phyloP scores from a whole-genome alignment of 2,329 filamentous ascomycete genomes.

The Knufia petricola region DNA sequence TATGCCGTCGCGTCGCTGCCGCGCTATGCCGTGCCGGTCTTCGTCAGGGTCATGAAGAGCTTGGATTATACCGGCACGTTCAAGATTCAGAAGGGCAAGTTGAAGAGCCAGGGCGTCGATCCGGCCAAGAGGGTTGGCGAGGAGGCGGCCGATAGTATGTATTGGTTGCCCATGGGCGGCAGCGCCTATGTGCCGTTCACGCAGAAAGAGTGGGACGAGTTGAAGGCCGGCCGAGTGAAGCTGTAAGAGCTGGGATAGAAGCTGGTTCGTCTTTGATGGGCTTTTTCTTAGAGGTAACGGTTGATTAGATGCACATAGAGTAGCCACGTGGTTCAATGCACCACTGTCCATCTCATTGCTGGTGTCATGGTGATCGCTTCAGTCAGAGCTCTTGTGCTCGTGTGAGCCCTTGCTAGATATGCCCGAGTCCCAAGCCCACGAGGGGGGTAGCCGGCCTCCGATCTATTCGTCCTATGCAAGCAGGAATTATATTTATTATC shows the following conservation, averaged over 20 bases:
- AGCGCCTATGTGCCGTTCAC: conserved; percentile 18
- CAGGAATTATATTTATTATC: background rate
- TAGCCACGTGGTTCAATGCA: background rate
- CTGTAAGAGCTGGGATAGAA: conserved; percentile 11
- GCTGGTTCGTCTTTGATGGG: too few species aligned
- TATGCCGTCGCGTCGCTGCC: conserved; percentile 54
- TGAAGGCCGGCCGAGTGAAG: conserved; percentile 22
- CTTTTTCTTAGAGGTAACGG: too few species aligned
- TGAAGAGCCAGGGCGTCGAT: conserved; percentile 31
- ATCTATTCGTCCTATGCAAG: conserved; percentile 3
- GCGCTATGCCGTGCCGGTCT: conserved; percentile 65
- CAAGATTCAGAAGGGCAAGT: conserved; percentile 67
- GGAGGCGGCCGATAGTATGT: conserved; percentile 15
- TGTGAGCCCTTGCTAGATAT: background rate
- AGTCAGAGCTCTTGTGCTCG: background rate
- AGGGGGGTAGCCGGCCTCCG: background rate
- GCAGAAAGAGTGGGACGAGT: conserved; percentile 18
- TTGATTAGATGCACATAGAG: background rate
- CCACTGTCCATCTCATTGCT: too few species aligned
- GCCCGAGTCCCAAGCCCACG: background rate
- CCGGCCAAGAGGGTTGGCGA: conserved; percentile 15
- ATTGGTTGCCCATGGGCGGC: conserved; percentile 19
- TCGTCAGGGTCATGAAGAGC: conserved; percentile 52
- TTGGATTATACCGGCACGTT: conserved; percentile 62
- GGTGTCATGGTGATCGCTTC: background rate